Evolutionary conservation across 306 rosid species (phyloP), one percentile per base, ranked within the genome.

Genomic region (Fragaria ananassa): DNA sequence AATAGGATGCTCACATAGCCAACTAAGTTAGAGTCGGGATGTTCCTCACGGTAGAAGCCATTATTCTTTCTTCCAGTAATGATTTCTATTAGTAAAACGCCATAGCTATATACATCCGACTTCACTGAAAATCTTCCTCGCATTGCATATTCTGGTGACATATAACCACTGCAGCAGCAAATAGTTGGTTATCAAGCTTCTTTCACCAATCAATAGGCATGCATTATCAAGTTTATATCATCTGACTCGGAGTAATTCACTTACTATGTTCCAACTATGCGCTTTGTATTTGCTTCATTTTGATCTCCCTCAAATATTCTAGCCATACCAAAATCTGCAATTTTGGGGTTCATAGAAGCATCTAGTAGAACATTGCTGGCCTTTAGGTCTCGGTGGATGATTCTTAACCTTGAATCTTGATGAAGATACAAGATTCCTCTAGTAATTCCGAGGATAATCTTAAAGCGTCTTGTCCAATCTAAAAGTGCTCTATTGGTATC

Each of bases 271-370:
- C 93, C 91, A 50, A 91, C 93, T 2, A 88, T 81, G 0, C 84
- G 73, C 2, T 72, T 79, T 64, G 93, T 91, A 35, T 71, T 74
- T 75, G 87, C 89, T 89, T 84, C 89, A 74, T 71, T 76, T 78
- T 89, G 91, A 12, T 89, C 80, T 6, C 74, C 79, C 4, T 82
- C 80, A 72, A 91, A 83, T 62, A 89, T 89, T 83, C 86, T 87
- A 74, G 97, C 97, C 88, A 89, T 76, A 8, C 94, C 97, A 85
- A 89, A 91, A 75, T 91, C 92, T 29, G 92, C 83, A 49, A 91
- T 89, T 77, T 91, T 91, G 4, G 91, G 93, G 44, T 87, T 81
- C 82, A 89, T 70, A 21, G 65, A 19, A 46, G 73, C 69, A 56
- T 87, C 96, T 6, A 89, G 12, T 34, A 91, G 74, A 15, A 91